Evolutionary conservation across 768 basidiomycete species (phyloP), one percentile per base, ranked within the genome.

Genomic region (Crucibulum laeve): DNA sequence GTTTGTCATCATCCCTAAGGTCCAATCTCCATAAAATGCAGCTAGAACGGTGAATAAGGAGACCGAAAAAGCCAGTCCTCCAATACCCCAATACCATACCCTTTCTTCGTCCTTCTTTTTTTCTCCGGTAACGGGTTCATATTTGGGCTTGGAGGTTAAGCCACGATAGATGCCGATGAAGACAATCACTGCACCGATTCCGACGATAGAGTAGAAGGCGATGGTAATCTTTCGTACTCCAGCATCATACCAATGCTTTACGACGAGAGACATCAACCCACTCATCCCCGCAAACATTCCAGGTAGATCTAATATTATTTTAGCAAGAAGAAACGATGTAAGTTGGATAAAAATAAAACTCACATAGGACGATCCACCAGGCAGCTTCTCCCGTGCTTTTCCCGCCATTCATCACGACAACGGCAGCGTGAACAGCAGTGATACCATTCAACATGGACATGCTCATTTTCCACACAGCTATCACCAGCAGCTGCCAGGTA

Each of bases 281-380:
- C 46, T 48, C 54, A 64, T 60, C 8, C 62, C 62, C 15, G 59
- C 59, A 23, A 64, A 44, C 60, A 62, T 62, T 1, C 58, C 55
- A 32, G 60, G 60, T 17, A 61, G 44, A 43, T 62, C 60, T 64
- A 36, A 26, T 18, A 45, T 21, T 10, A 40, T n/a, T 25, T 33
- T 19, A 45, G 25, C 11, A 14, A 48, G 19, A 25, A 34, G 25
- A 19, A 34, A 24, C 19, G 14, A 33, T 17, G 28, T 14, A 21
- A 21, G 28, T 39, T 30, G 19, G 22, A 24, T 1, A 40, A 18
- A 40, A 41, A 25, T 1, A 30, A 23, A 26, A 40, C 58, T 41
- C 13, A 57, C 55, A 59, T 18, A 55, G 51, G 5, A 55, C 11
- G 11, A 57, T 42, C 58, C 56, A 57, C 56, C 54, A 59, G 1